These are phyloP conservation scores for Trichoderma asperelloides DNA, from an alignment of 495 filamentous ascomycete species.

Conservation along the genomic window DNA sequence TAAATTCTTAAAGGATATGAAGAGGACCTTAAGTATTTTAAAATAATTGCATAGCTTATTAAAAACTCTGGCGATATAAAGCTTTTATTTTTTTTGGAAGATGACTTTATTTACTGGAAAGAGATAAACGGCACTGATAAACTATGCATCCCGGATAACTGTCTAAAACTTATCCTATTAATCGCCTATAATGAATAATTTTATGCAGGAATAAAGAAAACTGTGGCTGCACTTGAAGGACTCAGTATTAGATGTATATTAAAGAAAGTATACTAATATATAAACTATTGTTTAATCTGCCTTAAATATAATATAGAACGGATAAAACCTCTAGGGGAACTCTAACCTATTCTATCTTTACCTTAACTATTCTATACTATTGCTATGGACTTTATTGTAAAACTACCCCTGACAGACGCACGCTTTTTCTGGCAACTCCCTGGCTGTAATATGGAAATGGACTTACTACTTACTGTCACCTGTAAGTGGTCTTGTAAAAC, in stretches of 20 bases:
- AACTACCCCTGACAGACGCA: neutral
- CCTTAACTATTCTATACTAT: neutral
- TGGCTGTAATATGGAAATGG: neutral
- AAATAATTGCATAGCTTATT: neutral
- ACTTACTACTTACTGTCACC: neutral
- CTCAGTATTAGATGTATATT: neutral
- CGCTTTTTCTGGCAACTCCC: neutral
- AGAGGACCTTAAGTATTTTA: neutral
- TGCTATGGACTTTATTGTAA: neutral
- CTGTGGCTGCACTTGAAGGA: neutral
- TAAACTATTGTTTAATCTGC: neutral
- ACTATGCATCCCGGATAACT: neutral
- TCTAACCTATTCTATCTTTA: neutral
- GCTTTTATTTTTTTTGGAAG: neutral
- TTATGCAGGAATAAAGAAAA: neutral
- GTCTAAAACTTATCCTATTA: neutral
- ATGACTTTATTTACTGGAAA: neutral
- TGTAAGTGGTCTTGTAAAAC: neutral
- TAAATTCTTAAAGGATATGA: neutral
- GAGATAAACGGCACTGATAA: neutral
- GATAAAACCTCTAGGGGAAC: neutral
- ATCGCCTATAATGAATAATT: neutral
- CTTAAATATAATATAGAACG: neutral
- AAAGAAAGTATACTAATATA: neutral
- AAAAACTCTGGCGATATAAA: neutral